Evolutionary conservation across 177 flowering plant genomes (phyloP), one percentile per base, ranked within the genome.

Genomic region (Vitis hybrid): DNA sequence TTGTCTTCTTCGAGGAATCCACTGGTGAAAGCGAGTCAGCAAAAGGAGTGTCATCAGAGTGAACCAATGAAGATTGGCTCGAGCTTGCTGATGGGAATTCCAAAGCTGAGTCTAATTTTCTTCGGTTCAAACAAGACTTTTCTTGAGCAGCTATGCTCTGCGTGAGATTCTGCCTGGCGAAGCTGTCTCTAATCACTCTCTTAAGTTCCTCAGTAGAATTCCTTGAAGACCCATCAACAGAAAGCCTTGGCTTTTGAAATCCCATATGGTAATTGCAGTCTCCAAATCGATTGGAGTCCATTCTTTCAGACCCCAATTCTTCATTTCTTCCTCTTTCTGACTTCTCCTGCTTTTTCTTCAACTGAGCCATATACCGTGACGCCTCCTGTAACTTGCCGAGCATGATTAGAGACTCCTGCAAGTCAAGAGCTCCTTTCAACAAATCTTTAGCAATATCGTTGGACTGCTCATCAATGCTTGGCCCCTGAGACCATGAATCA

Each of bases 361-460:
- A 66, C 65, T 59, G 72, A 15, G 80, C 69, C 82, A 77, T 76
- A 63, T 70, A 67, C 32, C 74, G 72, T 2, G 96, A 83, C 48
- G 87, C 90, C 74, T 89, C 88, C 72, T 90, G 98, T 72, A 92
- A 64, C 74, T 86, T 85, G 12, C 87, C 82, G 48, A 94, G 88
- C 94, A 89, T 86, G 60, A 64, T 54, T 3, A 91, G 70, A 15
- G 97, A 94, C 65, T 88, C 92, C 51, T 91, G 90, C 71, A 94
- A 81, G 74, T 91, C 94, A 71, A 90, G 84, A 76, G 98, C 90
- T 56, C 96, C 97, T 73, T 72, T 86, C 67, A 90, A 73, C 81
- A 94, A 69, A 73, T 88, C 93, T 56, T 75, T 78, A 3, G 96
- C 96, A n/a, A 88, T 76, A 67, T 84, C 83, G 23, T 80, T 75